Conservation (phyloP, 2,329 filamentous ascomycete genomes). For the Neonectria faginata region DNA sequence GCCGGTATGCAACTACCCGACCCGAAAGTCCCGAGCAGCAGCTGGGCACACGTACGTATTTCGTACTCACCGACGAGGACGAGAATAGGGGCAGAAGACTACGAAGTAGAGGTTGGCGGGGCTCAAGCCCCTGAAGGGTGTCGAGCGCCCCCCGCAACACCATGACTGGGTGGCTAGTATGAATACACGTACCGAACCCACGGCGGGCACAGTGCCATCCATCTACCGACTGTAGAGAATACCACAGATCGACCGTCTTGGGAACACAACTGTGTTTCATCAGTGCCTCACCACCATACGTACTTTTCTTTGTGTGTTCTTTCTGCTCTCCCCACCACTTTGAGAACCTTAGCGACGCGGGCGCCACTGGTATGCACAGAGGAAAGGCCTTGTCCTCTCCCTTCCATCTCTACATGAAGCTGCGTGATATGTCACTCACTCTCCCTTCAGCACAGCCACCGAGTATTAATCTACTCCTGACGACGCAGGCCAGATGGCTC, state of each 20-base stretch:
- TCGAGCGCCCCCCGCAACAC: conserved; percentile 11
- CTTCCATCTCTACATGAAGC: neutral
- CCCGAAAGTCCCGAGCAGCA: neutral
- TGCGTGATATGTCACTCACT: neutral
- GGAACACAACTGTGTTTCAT: conserved; percentile 7
- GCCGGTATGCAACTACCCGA: neutral
- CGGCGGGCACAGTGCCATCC: neutral
- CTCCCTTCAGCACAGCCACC: conserved; percentile 3
- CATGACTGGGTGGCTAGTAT: neutral
- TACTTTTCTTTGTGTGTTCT: neutral
- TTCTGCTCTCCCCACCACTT: no score
- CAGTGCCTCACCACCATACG: neutral
- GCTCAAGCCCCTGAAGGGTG: conserved; percentile 11
- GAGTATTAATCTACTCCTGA: conserved; percentile 8
- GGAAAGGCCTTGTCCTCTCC: no score
- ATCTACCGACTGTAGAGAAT: neutral
- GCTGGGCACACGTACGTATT: neutral
- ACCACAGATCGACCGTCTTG: neutral
- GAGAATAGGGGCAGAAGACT: conserved; percentile 20
- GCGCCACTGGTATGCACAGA: neutral
- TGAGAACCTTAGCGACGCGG: neutral
- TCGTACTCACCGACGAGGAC: conserved; percentile 4
- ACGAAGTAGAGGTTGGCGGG: conserved; percentile 3
- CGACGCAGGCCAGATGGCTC: conserved; percentile 7
- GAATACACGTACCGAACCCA: neutral